A percentile compares a stretch with the other conserved stretches of the same genome.
Evolutionary conservation across 140 eudicot genomes (phyloP).

Genomic region (Cichorium intybus): DNA sequence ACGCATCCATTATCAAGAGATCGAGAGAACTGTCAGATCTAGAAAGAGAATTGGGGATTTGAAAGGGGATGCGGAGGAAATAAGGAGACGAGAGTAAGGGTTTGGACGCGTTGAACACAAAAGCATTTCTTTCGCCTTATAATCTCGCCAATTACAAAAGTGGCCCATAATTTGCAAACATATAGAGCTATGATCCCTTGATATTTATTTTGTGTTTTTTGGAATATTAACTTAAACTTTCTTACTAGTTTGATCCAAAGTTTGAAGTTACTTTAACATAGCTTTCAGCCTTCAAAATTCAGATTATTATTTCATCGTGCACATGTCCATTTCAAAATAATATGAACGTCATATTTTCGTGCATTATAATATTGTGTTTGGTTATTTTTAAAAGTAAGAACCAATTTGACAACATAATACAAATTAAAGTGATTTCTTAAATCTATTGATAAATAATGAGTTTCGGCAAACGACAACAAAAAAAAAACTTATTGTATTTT

Average conservation of each 20-base stretch:
- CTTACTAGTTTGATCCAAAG: no score
- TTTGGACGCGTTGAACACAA: conserved; percentile 28
- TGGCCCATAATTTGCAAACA: neutral
- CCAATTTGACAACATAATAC: no score
- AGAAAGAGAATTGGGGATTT: conserved; percentile 26
- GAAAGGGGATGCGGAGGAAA: conserved; percentile 1
- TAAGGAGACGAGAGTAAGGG: conserved; percentile 7
- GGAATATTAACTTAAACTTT: no score
- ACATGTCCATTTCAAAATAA: neutral
- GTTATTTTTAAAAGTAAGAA: no score
- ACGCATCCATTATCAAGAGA: conserved; percentile 49
- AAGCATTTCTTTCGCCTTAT: neutral
- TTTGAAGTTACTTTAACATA: neutral
- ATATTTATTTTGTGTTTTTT: neutral
- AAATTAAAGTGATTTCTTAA: no score
- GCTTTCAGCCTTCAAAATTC: neutral
- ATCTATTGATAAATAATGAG: no score
- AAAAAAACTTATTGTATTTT: neutral
- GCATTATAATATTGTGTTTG: neutral
- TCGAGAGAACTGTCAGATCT: conserved; percentile 15
- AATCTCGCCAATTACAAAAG: neutral
- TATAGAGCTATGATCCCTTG: neutral
- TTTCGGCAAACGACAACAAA: no score
- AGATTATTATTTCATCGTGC: neutral
- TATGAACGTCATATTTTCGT: no score